Conservation (phyloP, 371 early-diverging fungal genomes). For the Syncephalastrum monosporum region DNA sequence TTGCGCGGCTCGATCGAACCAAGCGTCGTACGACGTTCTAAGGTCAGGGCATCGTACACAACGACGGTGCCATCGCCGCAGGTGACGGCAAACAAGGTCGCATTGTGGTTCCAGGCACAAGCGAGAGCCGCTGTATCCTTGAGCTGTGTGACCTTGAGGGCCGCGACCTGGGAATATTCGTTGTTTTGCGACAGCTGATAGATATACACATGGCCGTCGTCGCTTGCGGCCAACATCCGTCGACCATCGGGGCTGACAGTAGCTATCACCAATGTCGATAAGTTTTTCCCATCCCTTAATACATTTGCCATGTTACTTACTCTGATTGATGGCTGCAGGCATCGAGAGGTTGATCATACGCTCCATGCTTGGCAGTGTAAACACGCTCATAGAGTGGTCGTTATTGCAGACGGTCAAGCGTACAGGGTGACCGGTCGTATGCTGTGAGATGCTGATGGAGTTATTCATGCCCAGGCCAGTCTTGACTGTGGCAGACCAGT, state of each 20-base stretch:
- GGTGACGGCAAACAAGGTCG: slow-evolving; percentile 71
- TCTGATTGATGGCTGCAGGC: slow-evolving; percentile 79
- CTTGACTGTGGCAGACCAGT: slow-evolving; percentile 17
- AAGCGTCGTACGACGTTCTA: slow-evolving; percentile 27
- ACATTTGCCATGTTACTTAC: slow-evolving; percentile 23
- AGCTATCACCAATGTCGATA: slow-evolving; percentile 31
- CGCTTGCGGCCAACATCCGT: slow-evolving; percentile 82
- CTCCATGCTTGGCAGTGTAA: slow-evolving; percentile 65
- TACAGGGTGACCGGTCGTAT: slow-evolving; percentile 14
- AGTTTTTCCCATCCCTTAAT: background rate
- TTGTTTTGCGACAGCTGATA: slow-evolving; percentile 41
- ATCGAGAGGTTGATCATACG: slow-evolving; percentile 61
- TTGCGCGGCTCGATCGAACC: slow-evolving; percentile 17
- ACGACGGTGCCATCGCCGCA: slow-evolving; percentile 77
- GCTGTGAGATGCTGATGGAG: slow-evolving; percentile 11
- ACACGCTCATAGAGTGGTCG: slow-evolving; percentile 86
- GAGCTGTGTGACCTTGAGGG: background rate
- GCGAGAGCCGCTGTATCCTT: slow-evolving; percentile 11
- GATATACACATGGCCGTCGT: slow-evolving; percentile 75
- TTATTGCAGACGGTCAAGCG: slow-evolving; percentile 83
- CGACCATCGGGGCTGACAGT: slow-evolving; percentile 80
- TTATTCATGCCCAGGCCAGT: slow-evolving; percentile 23
- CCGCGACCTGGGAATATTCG: slow-evolving; percentile 4
- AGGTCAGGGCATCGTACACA: slow-evolving; percentile 65
- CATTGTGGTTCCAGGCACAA: slow-evolving; percentile 76